Evolutionary conservation across 176 grass and related monocot genomes (phyloP), one percentile per base, ranked within the genome.

Genomic region (Chrysopogon serrulatus): DNA sequence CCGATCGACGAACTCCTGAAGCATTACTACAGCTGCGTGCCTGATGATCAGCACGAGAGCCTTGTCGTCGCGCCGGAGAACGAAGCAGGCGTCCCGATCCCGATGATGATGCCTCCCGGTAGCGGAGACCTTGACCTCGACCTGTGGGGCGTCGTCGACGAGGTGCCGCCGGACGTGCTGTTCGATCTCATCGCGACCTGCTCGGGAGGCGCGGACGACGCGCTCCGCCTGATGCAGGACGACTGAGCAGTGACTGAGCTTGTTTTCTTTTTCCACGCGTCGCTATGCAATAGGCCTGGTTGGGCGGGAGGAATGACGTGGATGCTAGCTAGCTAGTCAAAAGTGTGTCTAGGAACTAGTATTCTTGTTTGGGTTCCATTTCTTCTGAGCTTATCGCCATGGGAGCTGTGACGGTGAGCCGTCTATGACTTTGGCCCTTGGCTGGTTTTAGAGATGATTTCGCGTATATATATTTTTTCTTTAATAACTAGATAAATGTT

Each of bases 1-100:
- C 68, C 77, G 33, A 65, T 85, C 54, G 74, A 81, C 62, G 89
- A 91, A 28, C 69, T 91, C 33, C 53, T 85, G 19, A 85, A 72
- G 69, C 36, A 84, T 9, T 85, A 82, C 81, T 81, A 41, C 33
- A 65, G 71, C 54, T 71, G 73, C 72, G 28, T 71, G 26, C 78
- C 74, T 2, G 78, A n/a, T n/a, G n/a, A 16, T 17, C 34, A 2
- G 19, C 42, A 21, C 2, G 54, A 23, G 10, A 2, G 49, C 48
- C 1, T 57, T 7, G 48, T 19, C 32, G 10, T 8, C n/a, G 13
- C 12, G 13, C 60, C 0, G 26, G 83, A 32, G 34, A 28, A 62
- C 51, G 65, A 49, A 32, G 53, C 40, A 13, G 73, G 11, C 7
- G 2, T 19, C 30, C n/a, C n/a, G n/a, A n/a, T n/a, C n/a, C n/a